A percentile compares a stretch with the other conserved stretches of the same genome.
Conservation (phyloP, 2,329 filamentous ascomycete genomes). For the Trichothecium sympodiale region DNA sequence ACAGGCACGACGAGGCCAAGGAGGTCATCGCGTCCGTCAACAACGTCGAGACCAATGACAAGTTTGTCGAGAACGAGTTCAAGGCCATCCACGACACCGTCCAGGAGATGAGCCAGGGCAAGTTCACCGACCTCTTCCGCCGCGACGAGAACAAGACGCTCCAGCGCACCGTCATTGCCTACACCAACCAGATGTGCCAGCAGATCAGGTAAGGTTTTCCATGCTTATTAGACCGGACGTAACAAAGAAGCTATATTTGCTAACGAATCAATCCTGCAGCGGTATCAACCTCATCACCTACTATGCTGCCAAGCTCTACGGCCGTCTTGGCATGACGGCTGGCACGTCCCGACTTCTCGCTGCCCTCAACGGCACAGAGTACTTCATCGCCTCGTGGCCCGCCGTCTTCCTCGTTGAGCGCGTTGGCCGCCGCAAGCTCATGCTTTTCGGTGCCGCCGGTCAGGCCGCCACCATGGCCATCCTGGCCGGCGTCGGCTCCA, state of each 20-base stretch:
- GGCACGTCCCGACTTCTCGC: conserved; percentile 47
- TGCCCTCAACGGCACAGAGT: conserved; percentile 31
- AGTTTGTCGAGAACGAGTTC: conserved; percentile 47
- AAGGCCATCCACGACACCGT: conserved; percentile 54
- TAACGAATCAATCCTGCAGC: not conserved
- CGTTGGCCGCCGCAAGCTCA: conserved; percentile 57
- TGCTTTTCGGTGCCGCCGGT: conserved; percentile 57
- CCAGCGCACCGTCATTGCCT: conserved; percentile 49
- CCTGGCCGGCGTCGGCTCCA: conserved; percentile 42
- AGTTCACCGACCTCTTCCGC: conserved; percentile 46
- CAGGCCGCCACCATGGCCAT: conserved; percentile 56
- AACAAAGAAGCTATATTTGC: too few relatives aligned
- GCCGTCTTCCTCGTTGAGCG: conserved; percentile 52
- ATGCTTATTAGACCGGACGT: too few relatives aligned
- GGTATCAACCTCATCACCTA: conserved; percentile 54
- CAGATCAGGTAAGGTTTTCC: conserved; percentile 45
- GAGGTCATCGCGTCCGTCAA: conserved; percentile 41
- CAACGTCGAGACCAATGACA: conserved; percentile 40
- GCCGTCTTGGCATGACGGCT: conserved; percentile 38
- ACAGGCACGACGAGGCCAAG: conserved; percentile 33
- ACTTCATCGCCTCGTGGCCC: conserved; percentile 53
- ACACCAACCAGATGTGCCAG: conserved; percentile 52
- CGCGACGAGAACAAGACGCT: conserved; percentile 45
- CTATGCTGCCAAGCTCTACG: conserved; percentile 49
- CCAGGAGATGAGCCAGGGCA: conserved; percentile 54